Evolutionary conservation across 116 monocot genomes (phyloP), one percentile per base, ranked within the genome.

Genomic region (Zostera marina): DNA sequence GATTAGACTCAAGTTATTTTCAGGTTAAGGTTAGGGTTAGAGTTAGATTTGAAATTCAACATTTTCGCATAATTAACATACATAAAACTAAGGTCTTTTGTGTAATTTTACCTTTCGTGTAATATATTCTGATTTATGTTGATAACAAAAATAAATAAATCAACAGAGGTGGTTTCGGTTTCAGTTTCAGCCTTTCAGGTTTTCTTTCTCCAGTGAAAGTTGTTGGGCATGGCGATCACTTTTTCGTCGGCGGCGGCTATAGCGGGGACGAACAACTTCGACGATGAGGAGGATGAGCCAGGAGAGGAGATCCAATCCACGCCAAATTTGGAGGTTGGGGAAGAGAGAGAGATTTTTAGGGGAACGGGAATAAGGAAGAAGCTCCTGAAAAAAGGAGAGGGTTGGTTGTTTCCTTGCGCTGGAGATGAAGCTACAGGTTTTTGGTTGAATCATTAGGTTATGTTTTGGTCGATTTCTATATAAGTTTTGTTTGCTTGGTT

Each of bases 271-370:
- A 20, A 2, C 26, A 55, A n/a, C n/a, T 24, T 55, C n/a, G 66
- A 51, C 14, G 63, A 52, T 47, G 77, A 63, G 13, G 80, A 75
- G 3, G 81, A 81, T 59, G 81, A 87, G 52, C 76, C 81, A 19
- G 87, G 87, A 14, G 87, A 87, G 74, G 87, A 68, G 23, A 78
- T 87, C 60, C 73, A 87, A 66, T 87, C 87, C 10, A 76, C 81
- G 7, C 87, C 81, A 8, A 73, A 75, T 8, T 76, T 81, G 53
- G 38, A 41, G 63, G 52, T 52, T 16, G 84, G 87, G 1, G 87
- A 87, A 67, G 81, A 87, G 67, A 68, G 87, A 55, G 66, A 48
- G 41, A 67, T 87, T 68, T 60, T 41, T 12, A 47, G 20, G 42
- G 44, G 14, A 53, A 21, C 70, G 3, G 85, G 75, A 19, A 44